Evolutionary conservation across 257 asterid genomes (phyloP).

Genomic region (Paraleonurus japonicus): DNA sequence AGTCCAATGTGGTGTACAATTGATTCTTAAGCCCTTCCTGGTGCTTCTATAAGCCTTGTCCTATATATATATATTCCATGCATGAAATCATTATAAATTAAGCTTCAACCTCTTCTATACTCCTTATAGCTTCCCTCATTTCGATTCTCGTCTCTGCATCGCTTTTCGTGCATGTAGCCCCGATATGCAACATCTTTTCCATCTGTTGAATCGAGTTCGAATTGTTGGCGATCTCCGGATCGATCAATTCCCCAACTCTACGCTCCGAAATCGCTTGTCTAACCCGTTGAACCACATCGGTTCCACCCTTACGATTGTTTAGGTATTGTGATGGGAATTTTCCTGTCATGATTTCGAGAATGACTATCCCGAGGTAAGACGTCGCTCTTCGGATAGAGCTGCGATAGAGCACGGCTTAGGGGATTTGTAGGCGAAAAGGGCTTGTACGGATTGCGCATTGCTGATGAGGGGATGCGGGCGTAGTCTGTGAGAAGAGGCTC

Average conservation of each 20-base stretch:
- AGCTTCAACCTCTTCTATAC: slow-evolving; percentile 58
- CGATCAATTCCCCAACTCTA: slow-evolving; percentile 54
- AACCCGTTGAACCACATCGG: slow-evolving; percentile 73
- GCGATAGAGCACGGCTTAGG: slow-evolving; percentile 60
- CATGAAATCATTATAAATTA: slow-evolving; percentile 12
- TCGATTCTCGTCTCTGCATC: slow-evolving; percentile 46
- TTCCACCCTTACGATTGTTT: slow-evolving; percentile 77
- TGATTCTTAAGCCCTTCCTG: no score
- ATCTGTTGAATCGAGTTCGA: slow-evolving; percentile 38
- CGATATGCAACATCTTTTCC: slow-evolving; percentile 58
- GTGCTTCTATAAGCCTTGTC: background rate
- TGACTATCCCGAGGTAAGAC: slow-evolving; percentile 77
- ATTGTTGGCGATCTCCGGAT: slow-evolving; percentile 56
- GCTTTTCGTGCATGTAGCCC: slow-evolving; percentile 59
- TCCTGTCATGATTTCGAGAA: slow-evolving; percentile 73
- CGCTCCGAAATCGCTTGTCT: slow-evolving; percentile 44
- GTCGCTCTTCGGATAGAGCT: slow-evolving; percentile 70
- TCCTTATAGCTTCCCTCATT: slow-evolving; percentile 70
- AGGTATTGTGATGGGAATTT: slow-evolving; percentile 83
- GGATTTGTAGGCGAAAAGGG: slow-evolving; percentile 51
- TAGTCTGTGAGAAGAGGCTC: slow-evolving; percentile 88
- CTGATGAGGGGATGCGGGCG: slow-evolving; percentile 53
- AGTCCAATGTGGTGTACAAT: background rate
- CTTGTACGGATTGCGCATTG: slow-evolving; percentile 53
- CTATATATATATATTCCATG: background rate